phyloP scores from a whole-genome alignment of 129 eudicot genomes.

The Lactuca saligna region DNA sequence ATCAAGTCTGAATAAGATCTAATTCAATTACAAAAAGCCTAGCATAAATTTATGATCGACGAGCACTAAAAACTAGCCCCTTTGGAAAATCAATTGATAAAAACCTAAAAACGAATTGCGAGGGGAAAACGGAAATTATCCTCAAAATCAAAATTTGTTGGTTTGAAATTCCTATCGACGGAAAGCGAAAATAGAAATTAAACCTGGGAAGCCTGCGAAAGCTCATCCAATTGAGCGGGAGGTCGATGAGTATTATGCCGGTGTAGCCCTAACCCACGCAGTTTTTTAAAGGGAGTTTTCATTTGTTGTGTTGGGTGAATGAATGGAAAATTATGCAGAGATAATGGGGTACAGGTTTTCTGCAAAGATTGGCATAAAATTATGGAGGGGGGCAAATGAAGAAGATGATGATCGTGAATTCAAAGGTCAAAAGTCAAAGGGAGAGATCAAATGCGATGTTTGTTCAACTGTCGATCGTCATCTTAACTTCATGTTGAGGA shows the following conservation, averaged over 20 bases:
- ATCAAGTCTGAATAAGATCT: not conserved
- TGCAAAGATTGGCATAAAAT: not conserved
- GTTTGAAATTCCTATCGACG: not conserved
- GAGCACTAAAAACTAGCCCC: not conserved
- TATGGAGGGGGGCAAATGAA: not conserved
- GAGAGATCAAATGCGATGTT: not conserved
- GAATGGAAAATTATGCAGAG: not conserved
- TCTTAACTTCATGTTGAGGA: not conserved
- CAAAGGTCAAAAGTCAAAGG: constrained; percentile 30
- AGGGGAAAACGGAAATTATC: not conserved
- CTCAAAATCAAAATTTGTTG: not conserved
- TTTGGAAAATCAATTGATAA: not conserved
- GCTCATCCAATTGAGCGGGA: constrained; percentile 48
- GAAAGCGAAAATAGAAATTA: not conserved
- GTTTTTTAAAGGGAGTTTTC: constrained; percentile 57
- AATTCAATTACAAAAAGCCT: not conserved
- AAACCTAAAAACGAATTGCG: not conserved
- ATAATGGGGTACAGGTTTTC: not conserved
- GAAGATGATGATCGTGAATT: constrained; percentile 14
- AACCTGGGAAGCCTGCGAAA: constrained; percentile 73
- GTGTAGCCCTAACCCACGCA: constrained; percentile 37
- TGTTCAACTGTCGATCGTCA: constrained; percentile 3
- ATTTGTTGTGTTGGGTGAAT: constrained; percentile 15
- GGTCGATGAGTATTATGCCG: constrained; percentile 35
- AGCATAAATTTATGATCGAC: not conserved